These are phyloP conservation scores for Priceomyces castillae DNA, from an alignment of 805 yeast genomes.

Conservation along the genomic window DNA sequence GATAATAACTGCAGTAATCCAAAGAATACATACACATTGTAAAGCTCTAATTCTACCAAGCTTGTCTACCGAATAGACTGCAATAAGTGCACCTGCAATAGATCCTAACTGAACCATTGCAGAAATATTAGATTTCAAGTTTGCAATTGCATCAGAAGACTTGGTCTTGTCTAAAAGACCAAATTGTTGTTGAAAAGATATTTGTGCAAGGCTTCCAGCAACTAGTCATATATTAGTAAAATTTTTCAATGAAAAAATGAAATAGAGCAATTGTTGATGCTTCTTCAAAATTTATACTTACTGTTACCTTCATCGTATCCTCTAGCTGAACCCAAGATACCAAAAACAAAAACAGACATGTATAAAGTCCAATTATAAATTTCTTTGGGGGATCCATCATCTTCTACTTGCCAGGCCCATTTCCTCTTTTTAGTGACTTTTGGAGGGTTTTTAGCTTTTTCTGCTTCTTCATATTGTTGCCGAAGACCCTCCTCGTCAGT, in stretches of 20 bases:
- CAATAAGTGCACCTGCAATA: constrained; percentile 51
- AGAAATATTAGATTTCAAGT: constrained; percentile 50
- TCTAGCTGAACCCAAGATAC: constrained; percentile 54
- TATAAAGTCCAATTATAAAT: constrained; percentile 47
- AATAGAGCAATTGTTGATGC: not conserved
- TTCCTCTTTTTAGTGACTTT: constrained; percentile 1
- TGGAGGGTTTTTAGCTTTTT: not conserved
- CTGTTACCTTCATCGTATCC: constrained; percentile 56
- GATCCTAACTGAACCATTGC: constrained; percentile 60
- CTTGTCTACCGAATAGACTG: constrained; percentile 47
- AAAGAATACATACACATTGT: constrained; percentile 40
- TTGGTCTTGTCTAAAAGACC: constrained; percentile 42
- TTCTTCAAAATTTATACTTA: too few relatives aligned
- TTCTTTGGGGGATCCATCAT: constrained; percentile 40
- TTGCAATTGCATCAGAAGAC: constrained; percentile 36
- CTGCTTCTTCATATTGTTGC: not conserved
- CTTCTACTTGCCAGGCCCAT: constrained; percentile 10
- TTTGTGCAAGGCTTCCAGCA: constrained; percentile 45
- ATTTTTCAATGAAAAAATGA: too few relatives aligned
- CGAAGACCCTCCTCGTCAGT: not conserved
- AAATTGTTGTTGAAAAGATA: constrained; percentile 40
- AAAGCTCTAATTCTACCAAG: constrained; percentile 52
- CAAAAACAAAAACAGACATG: constrained; percentile 48
- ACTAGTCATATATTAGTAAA: constrained; percentile 10
- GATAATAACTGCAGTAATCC: constrained; percentile 47